Conservation (phyloP, 306 rosid genomes). For the Vachellia pachyceras region DNA sequence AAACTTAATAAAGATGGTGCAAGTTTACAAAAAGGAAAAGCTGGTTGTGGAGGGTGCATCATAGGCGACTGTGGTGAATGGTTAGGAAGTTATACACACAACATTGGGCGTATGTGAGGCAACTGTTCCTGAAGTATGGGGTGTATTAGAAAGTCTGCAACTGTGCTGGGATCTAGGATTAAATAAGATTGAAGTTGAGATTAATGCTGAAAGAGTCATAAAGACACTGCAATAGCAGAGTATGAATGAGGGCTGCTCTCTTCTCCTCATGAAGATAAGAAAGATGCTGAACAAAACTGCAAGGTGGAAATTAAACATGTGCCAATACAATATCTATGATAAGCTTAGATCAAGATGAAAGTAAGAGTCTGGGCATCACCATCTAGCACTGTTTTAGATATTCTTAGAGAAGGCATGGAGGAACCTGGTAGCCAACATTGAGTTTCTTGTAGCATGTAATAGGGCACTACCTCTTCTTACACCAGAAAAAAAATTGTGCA, state of each 20-base stretch:
- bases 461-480: not conserved
- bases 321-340: not conserved
- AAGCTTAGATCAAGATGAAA: not conserved
- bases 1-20: not conserved
- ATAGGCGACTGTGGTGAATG: not conserved
- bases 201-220: not conserved
- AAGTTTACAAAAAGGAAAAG: not conserved
- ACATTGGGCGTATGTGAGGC: not conserved
- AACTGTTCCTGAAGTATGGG: not conserved
- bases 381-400: not conserved
- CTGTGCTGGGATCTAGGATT: not conserved
- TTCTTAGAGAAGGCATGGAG: not conserved
- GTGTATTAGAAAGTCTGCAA: not conserved
- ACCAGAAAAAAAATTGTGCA: not conserved
- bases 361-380: not conserved
- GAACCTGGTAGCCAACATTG: not conserved
- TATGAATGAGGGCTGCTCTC: not conserved
- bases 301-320: not conserved
- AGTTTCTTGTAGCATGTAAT: not conserved
- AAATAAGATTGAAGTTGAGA: not conserved
- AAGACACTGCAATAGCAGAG: not conserved
- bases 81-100: not conserved
- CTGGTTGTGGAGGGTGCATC: not conserved
- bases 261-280: not conserved
- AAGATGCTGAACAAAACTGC: not conserved